Base-by-base conservation (phyloP, 257 asterid genomes). In the Lycium barbarum region DNA sequence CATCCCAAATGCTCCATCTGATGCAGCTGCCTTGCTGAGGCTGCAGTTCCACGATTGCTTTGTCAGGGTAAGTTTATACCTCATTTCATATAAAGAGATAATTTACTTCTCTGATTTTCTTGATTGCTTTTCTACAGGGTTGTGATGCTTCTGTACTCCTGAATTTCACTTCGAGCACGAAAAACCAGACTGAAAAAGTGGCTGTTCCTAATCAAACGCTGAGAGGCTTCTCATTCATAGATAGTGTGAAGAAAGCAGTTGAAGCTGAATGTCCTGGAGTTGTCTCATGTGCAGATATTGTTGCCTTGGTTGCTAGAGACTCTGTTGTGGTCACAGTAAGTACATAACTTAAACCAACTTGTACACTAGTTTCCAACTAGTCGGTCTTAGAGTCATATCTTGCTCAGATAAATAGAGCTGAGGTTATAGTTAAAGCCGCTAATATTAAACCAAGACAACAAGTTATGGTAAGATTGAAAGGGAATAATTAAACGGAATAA, bases 171-270 rank as follows among this genome's bases (percentile, higher is more conserved):
- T 58, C 22, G 26, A 58, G 63, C 63, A 58, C 63, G 5, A 6
- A 6, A 8, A 71, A 80, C 40, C 88, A 88, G 53, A 85, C 90
- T 0, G 88, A 88, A 81, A 88, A 85, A 61, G 59, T 59, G 38
- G 85, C 85, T 4, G n/a, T 14, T 71, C 90, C 90, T 1, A 88
- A 88, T 71, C 87, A 58, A 58, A 58, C 63, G 20, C 20, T 58
- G 63, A 58, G 63, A 17, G 63, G 63, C 9, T 58, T 17, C 63
- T 58, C 63, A 5, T 58, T 58, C 63, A 58, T 58, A 2, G 63
- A 58, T 6, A 3, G 63, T 17, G 63, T 58, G 9, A 58, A 58
- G 63, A 17, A 58, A 58, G 9, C 8, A 17, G 22, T 58, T 58
- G 63, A 58, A 58, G 63, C 63, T 58, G 63, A 58, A 58, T 58